Base-by-base conservation (phyloP, 192 early-diverging fungal species). In the Coemansia guatemalensis region DNA sequence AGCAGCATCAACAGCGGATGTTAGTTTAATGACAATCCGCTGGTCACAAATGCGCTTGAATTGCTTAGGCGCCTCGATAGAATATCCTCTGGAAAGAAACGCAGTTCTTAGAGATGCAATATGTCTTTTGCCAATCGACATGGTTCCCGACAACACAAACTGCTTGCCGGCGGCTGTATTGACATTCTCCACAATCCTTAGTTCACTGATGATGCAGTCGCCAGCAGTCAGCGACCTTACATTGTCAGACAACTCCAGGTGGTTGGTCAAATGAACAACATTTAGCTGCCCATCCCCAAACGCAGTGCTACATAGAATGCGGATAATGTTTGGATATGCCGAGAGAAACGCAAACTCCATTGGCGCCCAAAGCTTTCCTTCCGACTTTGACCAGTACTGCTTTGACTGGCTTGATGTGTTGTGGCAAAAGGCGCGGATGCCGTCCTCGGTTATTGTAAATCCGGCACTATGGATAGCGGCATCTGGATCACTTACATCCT, bases 271-370 rank as follows among this genome's bases (percentile, higher is more conserved):
- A 70, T 96, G 95, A 20, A 98, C 93, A 12, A 95, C 75, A 24
- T 77, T 81, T 58, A 98, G 83, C 54, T 94, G 85, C 58, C 94
- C 93, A 50, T 90, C 90, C 59, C 93, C 91, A 65, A 96, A 89
- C 22, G 87, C 86, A 58, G 93, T 88, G 23, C 93, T 89, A 62
- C 88, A 84, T 48, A 96, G 87, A 2, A 93, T 85, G 57, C 87
- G 87, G 53, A 95, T 84, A 41, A 92, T 85, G 66, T 85, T 81
- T 74, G 87, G 85, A 81, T 89, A 91, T 1, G 84, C 89, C 23
- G 89, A 83, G 26, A 94, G 88, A 54, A 92, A 93, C 25, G 89
- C 88, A 74, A 94, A 95, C 68, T 98, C 94, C 83, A 95, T 90
- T 17, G 95, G 95, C 26, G 92, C 90, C 48, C 62, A 70, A 22